Evolutionary conservation across 176 grass and related monocot species (phyloP).

Genomic region (Dendrocalamus sinicus): DNA sequence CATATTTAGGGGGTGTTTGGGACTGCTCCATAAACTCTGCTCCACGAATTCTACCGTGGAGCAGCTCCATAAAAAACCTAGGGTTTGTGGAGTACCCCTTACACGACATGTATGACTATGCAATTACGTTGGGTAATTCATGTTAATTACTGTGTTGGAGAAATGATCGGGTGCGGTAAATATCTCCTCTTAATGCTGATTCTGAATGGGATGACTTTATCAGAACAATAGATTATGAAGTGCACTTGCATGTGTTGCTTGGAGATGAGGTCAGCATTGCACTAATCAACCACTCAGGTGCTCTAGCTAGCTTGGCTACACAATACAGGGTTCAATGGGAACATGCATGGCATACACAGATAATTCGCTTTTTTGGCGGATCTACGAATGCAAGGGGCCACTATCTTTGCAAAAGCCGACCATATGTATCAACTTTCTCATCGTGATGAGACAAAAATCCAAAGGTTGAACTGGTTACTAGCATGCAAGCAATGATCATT

Average conservation of each 20-base stretch:
- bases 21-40: too few species aligned
- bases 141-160: too few species aligned
- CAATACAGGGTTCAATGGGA: neutral
- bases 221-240: too few species aligned
- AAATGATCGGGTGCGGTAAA: too few species aligned
- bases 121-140: too few species aligned
- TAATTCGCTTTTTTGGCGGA: neutral
- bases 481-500: neutral
- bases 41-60: too few species aligned
- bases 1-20: too few species aligned
- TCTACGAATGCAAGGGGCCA: neutral
- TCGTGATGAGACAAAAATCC: neutral
- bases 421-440: neutral
- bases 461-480: neutral
- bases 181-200: neutral
- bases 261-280: neutral
- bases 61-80: too few species aligned
- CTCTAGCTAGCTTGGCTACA: neutral
- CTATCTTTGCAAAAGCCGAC: conserved; percentile 3
- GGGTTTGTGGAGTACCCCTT: too few species aligned
- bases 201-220: too few species aligned
- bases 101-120: too few species aligned
- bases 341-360: neutral
- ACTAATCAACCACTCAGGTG: neutral
- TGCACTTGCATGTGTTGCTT: neutral